Base-by-base conservation (phyloP, 2,329 filamentous ascomycete species). In the Penicillium sp. region DNA sequence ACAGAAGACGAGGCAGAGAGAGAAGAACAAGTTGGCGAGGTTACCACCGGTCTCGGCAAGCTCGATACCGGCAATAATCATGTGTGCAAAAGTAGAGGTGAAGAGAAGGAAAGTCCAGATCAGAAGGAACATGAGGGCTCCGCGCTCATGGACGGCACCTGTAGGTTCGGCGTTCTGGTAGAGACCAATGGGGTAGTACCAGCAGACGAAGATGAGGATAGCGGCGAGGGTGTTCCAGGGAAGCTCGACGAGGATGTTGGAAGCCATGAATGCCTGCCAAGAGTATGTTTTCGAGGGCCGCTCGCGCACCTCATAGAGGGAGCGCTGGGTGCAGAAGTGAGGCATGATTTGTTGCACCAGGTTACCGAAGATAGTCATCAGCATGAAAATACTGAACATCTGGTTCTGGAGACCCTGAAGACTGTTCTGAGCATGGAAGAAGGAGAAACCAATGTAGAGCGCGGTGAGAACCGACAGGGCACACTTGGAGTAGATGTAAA, bases 311-410 rank as follows among this genome's bases (percentile, higher is more conserved):
- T 87, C 84, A 70, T 86, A 86, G 5, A 87, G 74, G 3, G 81
- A 78, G 49, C 84, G 79, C 66, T 86, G 83, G 2, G 81, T 83
- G 49, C 83, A 77, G 67, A 86, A 87, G 43, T 82, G 75, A 2
- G 84, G 84, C 75, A 85, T 84, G 61, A 86, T 84, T 64, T 84
- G 76, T 55, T 79, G 76, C 8, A 77, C 73, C 49, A 79, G 63
- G 63, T 78, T 78, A 57, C 89, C 89, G 70, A 96, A 96, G 70
- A 96, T 86, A 44, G 88, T 93, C 56, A 90, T 79, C 55, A 95
- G 77, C 83, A 95, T 90, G 83, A 96, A 96, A 64, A 96, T 89
- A 73, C 87, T 84, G 71, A 96, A 96, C 86, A 95, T 91, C 72
- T 96, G 90, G 77, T 96, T 96, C 75, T 93, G 90, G 4, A 96